Evolutionary conservation across 2,329 filamentous ascomycete genomes (phyloP).

Genomic region (Monilinia polystroma): DNA sequence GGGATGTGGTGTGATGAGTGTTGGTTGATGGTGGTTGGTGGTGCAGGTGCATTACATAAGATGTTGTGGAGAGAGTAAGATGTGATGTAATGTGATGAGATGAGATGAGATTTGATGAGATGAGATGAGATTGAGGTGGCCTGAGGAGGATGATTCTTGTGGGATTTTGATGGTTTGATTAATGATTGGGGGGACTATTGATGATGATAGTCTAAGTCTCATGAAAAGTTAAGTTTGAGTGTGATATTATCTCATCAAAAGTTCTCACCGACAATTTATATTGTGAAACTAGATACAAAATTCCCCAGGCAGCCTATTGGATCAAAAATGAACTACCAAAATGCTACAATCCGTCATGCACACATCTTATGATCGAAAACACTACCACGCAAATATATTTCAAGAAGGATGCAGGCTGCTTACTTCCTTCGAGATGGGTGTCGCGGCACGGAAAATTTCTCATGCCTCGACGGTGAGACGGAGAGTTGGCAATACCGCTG

Average conservation of each 20-base stretch:
- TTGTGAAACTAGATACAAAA: neutral
- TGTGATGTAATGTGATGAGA: neutral
- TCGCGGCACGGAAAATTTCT: slow-evolving; percentile 11
- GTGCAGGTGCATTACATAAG: slow-evolving; percentile 15
- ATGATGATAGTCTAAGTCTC: neutral
- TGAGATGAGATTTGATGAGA: slow-evolving; percentile 20
- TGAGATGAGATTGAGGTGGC: slow-evolving; percentile 14
- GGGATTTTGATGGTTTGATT: neutral
- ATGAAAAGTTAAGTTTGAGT: neutral
- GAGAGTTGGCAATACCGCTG: slow-evolving; percentile 12
- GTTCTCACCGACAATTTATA: slow-evolving; percentile 13
- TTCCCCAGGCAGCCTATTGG: neutral
- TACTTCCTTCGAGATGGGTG: slow-evolving; percentile 1
- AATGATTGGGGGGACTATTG: neutral
- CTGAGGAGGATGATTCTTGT: neutral
- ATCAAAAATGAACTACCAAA: neutral
- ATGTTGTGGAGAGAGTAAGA: slow-evolving; percentile 5
- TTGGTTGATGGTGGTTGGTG: neutral
- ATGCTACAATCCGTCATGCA: slow-evolving; percentile 5
- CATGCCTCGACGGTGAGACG: slow-evolving; percentile 6
- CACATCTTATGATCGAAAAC: neutral
- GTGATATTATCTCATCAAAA: slow-evolving; percentile 4
- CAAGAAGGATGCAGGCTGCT: slow-evolving; percentile 3
- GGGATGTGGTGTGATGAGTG: neutral
- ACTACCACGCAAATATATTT: neutral